These are phyloP conservation scores for Exserohilum rostratum DNA, from an alignment of 2,329 filamentous ascomycete genomes.

Conservation along the genomic window DNA sequence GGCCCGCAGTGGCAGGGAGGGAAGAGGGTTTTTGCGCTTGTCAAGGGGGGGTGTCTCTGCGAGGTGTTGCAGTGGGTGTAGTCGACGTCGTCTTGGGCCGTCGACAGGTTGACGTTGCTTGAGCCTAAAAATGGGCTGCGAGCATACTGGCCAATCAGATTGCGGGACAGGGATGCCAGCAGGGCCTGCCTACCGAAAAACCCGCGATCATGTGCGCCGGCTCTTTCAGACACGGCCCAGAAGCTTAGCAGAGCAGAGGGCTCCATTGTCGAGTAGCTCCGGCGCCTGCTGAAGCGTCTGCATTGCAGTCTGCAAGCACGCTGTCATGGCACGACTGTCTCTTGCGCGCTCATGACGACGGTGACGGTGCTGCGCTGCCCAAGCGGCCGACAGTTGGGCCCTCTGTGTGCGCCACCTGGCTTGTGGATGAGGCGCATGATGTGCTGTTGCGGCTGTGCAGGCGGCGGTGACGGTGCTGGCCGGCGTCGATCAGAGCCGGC, in stretches of 20 bases:
- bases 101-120: slow-evolving; percentile 48
- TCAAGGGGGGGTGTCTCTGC: slow-evolving; percentile 32
- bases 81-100: slow-evolving; percentile 41
- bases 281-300: slow-evolving; percentile 46
- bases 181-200: slow-evolving; percentile 29
- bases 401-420: slow-evolving; percentile 26
- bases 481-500: slow-evolving; percentile 32
- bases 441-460: slow-evolving; percentile 35
- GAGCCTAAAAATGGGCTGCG: slow-evolving; percentile 46
- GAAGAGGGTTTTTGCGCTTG: slow-evolving; percentile 26
- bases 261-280: slow-evolving; percentile 39
- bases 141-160: slow-evolving; percentile 43
- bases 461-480: slow-evolving; percentile 13
- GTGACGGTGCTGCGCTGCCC: slow-evolving; percentile 7
- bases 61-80: slow-evolving; percentile 37
- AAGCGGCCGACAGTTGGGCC: not conserved
- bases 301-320: slow-evolving; percentile 18
- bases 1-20: slow-evolving; percentile 26
- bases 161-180: slow-evolving; percentile 38
- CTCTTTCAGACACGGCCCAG: slow-evolving; percentile 32
- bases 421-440: slow-evolving; percentile 17
- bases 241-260: slow-evolving; percentile 22
- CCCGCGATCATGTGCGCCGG: slow-evolving; percentile 41
- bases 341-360: slow-evolving; percentile 7
- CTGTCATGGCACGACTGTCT: not conserved